Evolutionary conservation across 768 basidiomycete species (phyloP).

Genomic region (Russula emetica): DNA sequence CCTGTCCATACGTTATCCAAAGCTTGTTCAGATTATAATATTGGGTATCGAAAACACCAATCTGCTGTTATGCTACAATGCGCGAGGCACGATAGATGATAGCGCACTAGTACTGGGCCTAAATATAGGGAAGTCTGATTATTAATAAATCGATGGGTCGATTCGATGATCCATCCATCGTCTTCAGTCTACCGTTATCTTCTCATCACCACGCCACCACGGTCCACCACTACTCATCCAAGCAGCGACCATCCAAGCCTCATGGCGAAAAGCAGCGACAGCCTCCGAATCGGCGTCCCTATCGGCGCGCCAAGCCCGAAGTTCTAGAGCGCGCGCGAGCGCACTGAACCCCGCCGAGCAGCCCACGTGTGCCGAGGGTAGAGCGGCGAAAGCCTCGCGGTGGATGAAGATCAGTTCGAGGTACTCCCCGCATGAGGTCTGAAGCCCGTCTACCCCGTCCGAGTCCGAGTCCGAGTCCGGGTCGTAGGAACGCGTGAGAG

Average conservation of each 20-base stretch:
- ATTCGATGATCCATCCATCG: background rate
- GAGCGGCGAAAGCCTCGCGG: slow-evolving; percentile 61
- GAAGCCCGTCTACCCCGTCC: slow-evolving; percentile 30
- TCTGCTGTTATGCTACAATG: slow-evolving; percentile 24
- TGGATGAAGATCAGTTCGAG: slow-evolving; percentile 76
- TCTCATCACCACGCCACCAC: slow-evolving; percentile 27
- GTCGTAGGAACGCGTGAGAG: slow-evolving; percentile 30
- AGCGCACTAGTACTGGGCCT: slow-evolving; percentile 1
- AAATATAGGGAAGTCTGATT: background rate
- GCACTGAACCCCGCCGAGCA: slow-evolving; percentile 64
- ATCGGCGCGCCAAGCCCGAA: slow-evolving; percentile 64
- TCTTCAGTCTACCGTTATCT: slow-evolving; percentile 8
- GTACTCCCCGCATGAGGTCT: slow-evolving; percentile 68
- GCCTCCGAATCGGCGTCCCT: slow-evolving; percentile 68
- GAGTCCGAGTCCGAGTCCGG: slow-evolving; percentile 25
- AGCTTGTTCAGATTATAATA: background rate
- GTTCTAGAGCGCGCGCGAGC: slow-evolving; percentile 60
- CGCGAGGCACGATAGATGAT: slow-evolving; percentile 2
- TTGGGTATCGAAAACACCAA: slow-evolving; percentile 13
- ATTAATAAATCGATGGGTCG: background rate
- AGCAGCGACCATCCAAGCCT: slow-evolving; percentile 54
- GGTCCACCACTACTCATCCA: slow-evolving; percentile 25
- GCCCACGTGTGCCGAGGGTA: slow-evolving; percentile 56
- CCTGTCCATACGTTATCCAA: slow-evolving; percentile 1
- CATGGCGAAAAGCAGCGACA: slow-evolving; percentile 61